These are phyloP conservation scores for Fusarium sp. DNA, from an alignment of 2,329 filamentous ascomycete species.

Conservation along the genomic window DNA sequence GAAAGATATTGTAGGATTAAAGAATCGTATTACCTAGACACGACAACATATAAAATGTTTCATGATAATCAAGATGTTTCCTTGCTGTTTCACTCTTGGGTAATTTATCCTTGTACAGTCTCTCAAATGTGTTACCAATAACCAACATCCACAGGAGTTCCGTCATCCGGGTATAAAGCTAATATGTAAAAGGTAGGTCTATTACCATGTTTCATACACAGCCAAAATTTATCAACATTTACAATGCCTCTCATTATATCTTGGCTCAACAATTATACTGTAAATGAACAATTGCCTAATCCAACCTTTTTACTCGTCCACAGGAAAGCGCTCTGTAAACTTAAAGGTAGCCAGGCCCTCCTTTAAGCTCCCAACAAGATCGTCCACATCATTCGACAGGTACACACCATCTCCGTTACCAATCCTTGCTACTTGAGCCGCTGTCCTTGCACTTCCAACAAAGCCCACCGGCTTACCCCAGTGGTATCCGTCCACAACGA, in stretches of 20 bases:
- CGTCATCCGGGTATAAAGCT: not conserved
- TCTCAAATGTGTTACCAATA: not conserved
- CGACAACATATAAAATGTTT: not conserved
- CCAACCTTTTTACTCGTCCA: conserved; percentile 53
- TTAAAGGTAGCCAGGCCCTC: conserved; percentile 70
- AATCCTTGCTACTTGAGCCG: conserved; percentile 57
- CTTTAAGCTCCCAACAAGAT: conserved; percentile 58
- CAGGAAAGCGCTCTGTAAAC: conserved; percentile 70
- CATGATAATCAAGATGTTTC: conserved; percentile 1
- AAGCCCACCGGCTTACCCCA: conserved; percentile 76
- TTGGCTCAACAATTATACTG: no score
- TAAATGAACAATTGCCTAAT: not conserved
- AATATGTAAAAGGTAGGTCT: no score
- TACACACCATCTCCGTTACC: conserved; percentile 55
- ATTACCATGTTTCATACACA: no score
- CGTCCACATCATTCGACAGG: conserved; percentile 45
- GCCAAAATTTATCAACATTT: no score
- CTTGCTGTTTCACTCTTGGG: not conserved
- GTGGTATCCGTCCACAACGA: conserved; percentile 68
- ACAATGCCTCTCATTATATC: no score
- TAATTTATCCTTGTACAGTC: not conserved
- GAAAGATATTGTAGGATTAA: not conserved
- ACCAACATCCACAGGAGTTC: not conserved
- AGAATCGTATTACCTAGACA: not conserved
- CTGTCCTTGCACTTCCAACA: conserved; percentile 56